Conservation (phyloP, 2,329 filamentous ascomycete species). For the Albifimbria verrucaria region DNA sequence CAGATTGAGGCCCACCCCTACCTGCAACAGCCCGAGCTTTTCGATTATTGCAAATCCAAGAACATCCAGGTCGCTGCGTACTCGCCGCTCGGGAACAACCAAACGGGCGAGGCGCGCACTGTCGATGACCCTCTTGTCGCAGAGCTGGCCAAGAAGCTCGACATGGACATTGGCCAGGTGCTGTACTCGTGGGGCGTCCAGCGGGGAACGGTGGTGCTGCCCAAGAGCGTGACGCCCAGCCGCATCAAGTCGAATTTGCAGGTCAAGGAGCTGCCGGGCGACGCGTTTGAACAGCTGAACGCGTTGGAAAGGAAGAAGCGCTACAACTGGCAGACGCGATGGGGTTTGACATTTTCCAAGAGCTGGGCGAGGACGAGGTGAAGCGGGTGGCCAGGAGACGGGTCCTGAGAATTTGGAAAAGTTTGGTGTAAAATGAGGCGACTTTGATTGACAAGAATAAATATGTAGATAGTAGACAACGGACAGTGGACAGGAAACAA, state of each 20-base stretch:
- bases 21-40: conserved; percentile 57
- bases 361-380: conserved; percentile 33
- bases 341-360: conserved; percentile 44
- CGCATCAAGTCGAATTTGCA: conserved; percentile 63
- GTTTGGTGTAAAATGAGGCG: conserved; percentile 20
- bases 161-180: conserved; percentile 36
- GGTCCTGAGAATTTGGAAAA: conserved; percentile 32
- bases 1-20: conserved; percentile 70
- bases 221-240: conserved; percentile 63
- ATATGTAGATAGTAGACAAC: too few relatives aligned
- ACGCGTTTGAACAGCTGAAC: conserved; percentile 32
- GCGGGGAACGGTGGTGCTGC: conserved; percentile 62
- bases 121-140: conserved; percentile 47
- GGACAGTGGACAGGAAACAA: too few relatives aligned
- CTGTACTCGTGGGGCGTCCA: conserved; percentile 57
- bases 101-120: conserved; percentile 37
- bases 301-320: conserved; percentile 38
- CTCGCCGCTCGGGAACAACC: conserved; percentile 60
- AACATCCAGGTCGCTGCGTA: conserved; percentile 62
- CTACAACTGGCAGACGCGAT: conserved; percentile 38
- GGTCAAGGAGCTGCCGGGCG: conserved; percentile 32
- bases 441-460: too few relatives aligned
- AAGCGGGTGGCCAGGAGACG: conserved; percentile 28
- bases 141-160: conserved; percentile 41
- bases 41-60: conserved; percentile 54